phyloP scores from a whole-genome alignment of 225 moss, liverwort and hornwort genomes.

The Marchantia paleacea region DNA sequence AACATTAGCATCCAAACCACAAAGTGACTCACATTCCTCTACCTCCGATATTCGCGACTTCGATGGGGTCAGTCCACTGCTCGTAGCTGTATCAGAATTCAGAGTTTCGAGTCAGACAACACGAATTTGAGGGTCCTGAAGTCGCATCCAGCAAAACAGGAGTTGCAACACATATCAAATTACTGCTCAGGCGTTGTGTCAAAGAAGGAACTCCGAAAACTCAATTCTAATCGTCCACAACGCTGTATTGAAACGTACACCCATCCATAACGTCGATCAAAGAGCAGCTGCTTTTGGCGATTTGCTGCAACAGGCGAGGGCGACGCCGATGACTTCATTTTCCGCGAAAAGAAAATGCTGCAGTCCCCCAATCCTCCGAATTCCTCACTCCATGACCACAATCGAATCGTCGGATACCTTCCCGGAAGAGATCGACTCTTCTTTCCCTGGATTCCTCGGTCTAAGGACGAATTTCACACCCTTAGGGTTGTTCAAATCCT shows the following conservation, averaged over 20 bases:
- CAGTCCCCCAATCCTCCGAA: too few species aligned
- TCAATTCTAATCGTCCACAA: not conserved
- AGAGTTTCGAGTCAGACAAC: not conserved
- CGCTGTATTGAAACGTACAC: conserved; percentile 25
- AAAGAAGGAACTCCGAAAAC: not conserved
- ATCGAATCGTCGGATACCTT: too few species aligned
- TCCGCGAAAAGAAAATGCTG: too few species aligned
- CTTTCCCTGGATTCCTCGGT: too few species aligned
- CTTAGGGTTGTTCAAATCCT: too few species aligned
- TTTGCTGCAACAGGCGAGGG: not conserved
- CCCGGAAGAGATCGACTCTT: too few species aligned
- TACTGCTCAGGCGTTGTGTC: not conserved
- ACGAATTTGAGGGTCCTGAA: not conserved
- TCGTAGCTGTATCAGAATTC: conserved; percentile 35
- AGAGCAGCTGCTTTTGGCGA: conserved; percentile 53
- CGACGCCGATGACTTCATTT: not conserved
- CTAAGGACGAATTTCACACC: too few species aligned
- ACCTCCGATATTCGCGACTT: conserved; percentile 54
- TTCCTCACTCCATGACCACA: too few species aligned
- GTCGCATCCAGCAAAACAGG: too few species aligned
- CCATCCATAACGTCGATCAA: conserved; percentile 65
- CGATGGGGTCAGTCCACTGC: conserved; percentile 56
- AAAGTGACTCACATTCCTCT: conserved; percentile 48
- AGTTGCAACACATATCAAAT: not conserved
- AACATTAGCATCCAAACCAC: not conserved